Conservation (phyloP, 129 eudicot species). For the Arctium lappa region DNA sequence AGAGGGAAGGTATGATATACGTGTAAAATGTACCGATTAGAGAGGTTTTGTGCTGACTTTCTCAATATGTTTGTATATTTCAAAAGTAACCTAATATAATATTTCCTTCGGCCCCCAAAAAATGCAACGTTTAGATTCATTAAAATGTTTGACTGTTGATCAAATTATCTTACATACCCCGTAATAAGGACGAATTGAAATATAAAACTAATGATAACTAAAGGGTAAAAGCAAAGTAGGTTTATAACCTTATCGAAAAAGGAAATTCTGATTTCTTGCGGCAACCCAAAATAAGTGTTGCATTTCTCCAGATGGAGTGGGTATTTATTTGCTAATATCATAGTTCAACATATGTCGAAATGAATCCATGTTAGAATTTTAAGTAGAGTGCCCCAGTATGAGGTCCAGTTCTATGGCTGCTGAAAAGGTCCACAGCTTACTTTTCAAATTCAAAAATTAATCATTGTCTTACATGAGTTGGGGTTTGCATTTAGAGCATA, state of each 20-base stretch:
- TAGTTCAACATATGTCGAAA: not conserved
- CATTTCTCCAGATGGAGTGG: not conserved
- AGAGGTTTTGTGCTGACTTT: not conserved
- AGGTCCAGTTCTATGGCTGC: not conserved
- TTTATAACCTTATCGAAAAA: not conserved
- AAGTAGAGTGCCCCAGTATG: not conserved
- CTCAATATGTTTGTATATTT: not conserved
- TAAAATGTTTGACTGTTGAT: not conserved
- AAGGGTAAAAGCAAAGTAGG: not conserved
- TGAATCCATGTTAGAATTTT: not conserved
- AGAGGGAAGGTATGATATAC: not conserved
- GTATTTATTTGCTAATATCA: not conserved
- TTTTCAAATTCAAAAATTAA: not conserved
- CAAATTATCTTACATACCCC: not conserved
- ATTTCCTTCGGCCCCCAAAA: not conserved
- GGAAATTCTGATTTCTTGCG: not conserved
- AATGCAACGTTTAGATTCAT: not conserved
- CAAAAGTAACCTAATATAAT: not conserved
- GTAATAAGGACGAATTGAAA: not conserved
- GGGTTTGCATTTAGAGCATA: conserved; percentile 2
- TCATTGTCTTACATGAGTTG: not conserved
- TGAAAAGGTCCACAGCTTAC: not conserved
- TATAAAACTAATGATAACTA: not conserved
- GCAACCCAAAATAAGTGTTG: not conserved
- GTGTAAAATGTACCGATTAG: not conserved